Base-by-base conservation (phyloP, 805 yeast species). In the Candida peoriensis region DNA sequence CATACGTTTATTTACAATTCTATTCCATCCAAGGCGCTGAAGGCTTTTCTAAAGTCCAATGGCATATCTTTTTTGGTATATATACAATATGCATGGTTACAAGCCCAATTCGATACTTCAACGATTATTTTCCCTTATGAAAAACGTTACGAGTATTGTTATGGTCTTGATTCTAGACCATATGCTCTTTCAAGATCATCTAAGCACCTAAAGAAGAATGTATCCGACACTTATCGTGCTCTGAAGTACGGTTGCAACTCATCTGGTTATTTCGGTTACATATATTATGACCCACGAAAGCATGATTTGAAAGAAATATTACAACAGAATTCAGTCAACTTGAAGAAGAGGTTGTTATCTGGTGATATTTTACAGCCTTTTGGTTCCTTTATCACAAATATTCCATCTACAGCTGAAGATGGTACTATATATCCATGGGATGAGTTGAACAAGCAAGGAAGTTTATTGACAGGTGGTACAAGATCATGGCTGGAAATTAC, bases 211-310 rank as follows among this genome's bases (percentile, higher is more conserved):
- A 11, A 23, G n/a, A 11, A n/a, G n/a, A n/a, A n/a, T n/a, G n/a
- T n/a, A n/a, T n/a, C n/a, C n/a, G n/a, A n/a, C n/a, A n/a, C n/a
- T n/a, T n/a, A n/a, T 28, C 20, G 19, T 28, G 20, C 20, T 28
- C 20, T 26, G 11, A 13, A 30, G 26, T 21, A 30, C 33, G 14
- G 23, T 28, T 28, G 31, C 20, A 22, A 28, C 20, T 28, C 19
- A 17, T 27, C 10, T 21, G 8, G 23, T 21, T 21, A 21, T 11
- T 21, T 8, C 23, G 8, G 11, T 21, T 21, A 21, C 23, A 8
- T 8, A 8, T 21, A 21, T 11, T 21, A 21, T 11, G 8, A 21
- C 23, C n/a, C n/a, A n/a, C n/a, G n/a, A n/a, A n/a, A n/a, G n/a
- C n/a, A n/a, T n/a, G n/a, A n/a, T n/a, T n/a, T n/a, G n/a, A n/a